Evolutionary conservation across 2,329 filamentous ascomycete species (phyloP).

Genomic region (Penicillium sp.): DNA sequence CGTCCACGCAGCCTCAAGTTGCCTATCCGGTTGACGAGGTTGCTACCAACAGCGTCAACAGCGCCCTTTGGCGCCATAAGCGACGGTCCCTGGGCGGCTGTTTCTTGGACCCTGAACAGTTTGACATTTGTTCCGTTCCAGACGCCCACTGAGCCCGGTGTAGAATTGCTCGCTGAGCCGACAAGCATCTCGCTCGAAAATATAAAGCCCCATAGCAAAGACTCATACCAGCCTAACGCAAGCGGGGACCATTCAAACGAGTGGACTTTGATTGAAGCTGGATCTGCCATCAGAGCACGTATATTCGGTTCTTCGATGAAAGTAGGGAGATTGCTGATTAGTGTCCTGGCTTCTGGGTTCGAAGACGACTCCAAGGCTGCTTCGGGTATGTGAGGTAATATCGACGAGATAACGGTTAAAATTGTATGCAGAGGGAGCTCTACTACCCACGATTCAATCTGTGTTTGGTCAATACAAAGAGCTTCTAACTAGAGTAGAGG

Average conservation of each 20-base stretch:
- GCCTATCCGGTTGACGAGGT: constrained; percentile 81
- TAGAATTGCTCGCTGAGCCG: constrained; percentile 41
- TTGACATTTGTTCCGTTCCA: constrained; percentile 91
- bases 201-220: constrained; percentile 86
- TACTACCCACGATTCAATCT: constrained; percentile 91
- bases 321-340: constrained; percentile 41
- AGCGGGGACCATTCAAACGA: constrained; percentile 92
- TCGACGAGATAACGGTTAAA: constrained; percentile 66
- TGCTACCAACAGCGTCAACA: constrained; percentile 88
- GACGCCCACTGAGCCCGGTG: constrained; percentile 81
- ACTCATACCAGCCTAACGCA: constrained; percentile 92
- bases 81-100: constrained; percentile 72
- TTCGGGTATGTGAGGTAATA: constrained; percentile 49
- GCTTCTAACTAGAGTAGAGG: neutral
- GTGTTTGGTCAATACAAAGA: constrained; percentile 15
- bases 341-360: constrained; percentile 37
- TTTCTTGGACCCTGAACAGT: constrained; percentile 86
- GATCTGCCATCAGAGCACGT: constrained; percentile 64
- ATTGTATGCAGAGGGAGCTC: constrained; percentile 85
- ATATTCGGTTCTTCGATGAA: constrained; percentile 54
- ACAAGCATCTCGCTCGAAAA: constrained; percentile 83
- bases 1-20: constrained; percentile 67
- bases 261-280: constrained; percentile 71
- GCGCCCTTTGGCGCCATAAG: constrained; percentile 82
- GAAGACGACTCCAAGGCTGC: constrained; percentile 41